A percentile compares a stretch with the other conserved stretches of the same genome.
These are phyloP conservation scores for Candolleomyces aberdarensis DNA, from an alignment of 768 basidiomycete species.

Conservation along the genomic window DNA sequence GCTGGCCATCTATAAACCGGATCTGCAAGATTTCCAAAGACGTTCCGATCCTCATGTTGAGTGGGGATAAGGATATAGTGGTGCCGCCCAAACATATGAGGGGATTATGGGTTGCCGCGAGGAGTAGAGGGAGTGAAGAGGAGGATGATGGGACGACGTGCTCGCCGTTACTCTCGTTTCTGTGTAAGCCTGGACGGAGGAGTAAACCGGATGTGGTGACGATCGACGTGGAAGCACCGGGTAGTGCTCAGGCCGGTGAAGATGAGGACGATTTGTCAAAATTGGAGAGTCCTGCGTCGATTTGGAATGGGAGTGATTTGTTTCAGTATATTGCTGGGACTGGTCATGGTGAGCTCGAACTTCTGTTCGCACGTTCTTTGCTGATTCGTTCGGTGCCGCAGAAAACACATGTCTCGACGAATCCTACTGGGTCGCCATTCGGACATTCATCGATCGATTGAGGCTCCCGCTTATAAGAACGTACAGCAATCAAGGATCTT, in stretches of 20 bases:
- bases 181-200: background rate
- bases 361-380: background rate
- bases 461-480: background rate
- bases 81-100: slow-evolving; percentile 11
- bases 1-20: background rate
- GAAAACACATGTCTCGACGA: slow-evolving; percentile 2
- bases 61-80: slow-evolving; percentile 6
- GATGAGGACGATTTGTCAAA: background rate
- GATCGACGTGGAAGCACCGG: background rate
- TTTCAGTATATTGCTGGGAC: slow-evolving; percentile 1
- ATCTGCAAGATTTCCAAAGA: background rate
- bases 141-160: background rate
- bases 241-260: background rate
- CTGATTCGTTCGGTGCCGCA: background rate
- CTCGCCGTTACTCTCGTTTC: background rate
- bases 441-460: slow-evolving; percentile 1
- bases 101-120: slow-evolving; percentile 8
- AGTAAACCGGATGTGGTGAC: background rate
- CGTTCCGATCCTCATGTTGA: background rate
- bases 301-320: slow-evolving; percentile 1
- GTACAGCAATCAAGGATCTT: background rate
- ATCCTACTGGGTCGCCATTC: slow-evolving; percentile 1
- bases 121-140: background rate
- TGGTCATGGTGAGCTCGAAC: slow-evolving; percentile 11
- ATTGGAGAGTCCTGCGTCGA: background rate